These are phyloP conservation scores for Psilocybe cubensis DNA, from an alignment of 768 basidiomycete species.

Conservation along the genomic window DNA sequence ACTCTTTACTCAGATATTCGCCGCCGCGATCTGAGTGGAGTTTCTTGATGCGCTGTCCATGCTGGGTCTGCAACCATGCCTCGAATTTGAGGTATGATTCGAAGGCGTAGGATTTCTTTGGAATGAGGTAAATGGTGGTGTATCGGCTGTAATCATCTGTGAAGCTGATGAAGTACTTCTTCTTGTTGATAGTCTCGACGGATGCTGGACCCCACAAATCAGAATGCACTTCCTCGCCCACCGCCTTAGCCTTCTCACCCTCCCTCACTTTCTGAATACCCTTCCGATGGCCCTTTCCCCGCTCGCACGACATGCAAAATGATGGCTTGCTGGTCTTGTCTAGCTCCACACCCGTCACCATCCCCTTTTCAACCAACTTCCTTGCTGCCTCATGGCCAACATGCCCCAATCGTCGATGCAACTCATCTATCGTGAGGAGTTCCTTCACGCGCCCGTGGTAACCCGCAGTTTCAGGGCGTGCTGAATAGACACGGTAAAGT, in stretches of 20 bases:
- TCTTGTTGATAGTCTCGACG: slow-evolving; percentile 14
- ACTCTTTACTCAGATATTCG: slow-evolving; percentile 35
- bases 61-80: slow-evolving; percentile 33
- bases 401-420: slow-evolving; percentile 35
- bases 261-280: slow-evolving; percentile 27
- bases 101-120: slow-evolving; percentile 26
- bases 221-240: slow-evolving; percentile 28
- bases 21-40: slow-evolving; percentile 39
- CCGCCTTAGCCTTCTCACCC: slow-evolving; percentile 1
- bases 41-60: slow-evolving; percentile 20
- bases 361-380: slow-evolving; percentile 25
- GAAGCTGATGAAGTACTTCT: slow-evolving; percentile 32
- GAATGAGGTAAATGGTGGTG: slow-evolving; percentile 23
- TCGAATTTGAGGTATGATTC: slow-evolving; percentile 28
- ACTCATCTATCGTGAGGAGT: slow-evolving; percentile 24
- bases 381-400: slow-evolving; percentile 22
- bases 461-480: slow-evolving; percentile 20
- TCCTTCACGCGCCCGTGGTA: slow-evolving; percentile 8
- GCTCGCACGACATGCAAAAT: slow-evolving; percentile 46
- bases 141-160: slow-evolving; percentile 29
- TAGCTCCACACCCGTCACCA: slow-evolving; percentile 19
- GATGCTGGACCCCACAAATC: slow-evolving; percentile 44
- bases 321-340: neutral
- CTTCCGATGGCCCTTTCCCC: slow-evolving; percentile 41
- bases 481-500: slow-evolving; percentile 18